Evolutionary conservation across 495 filamentous ascomycete genomes (phyloP), one percentile per base, ranked within the genome.

Genomic region (Evernia prunastri): DNA sequence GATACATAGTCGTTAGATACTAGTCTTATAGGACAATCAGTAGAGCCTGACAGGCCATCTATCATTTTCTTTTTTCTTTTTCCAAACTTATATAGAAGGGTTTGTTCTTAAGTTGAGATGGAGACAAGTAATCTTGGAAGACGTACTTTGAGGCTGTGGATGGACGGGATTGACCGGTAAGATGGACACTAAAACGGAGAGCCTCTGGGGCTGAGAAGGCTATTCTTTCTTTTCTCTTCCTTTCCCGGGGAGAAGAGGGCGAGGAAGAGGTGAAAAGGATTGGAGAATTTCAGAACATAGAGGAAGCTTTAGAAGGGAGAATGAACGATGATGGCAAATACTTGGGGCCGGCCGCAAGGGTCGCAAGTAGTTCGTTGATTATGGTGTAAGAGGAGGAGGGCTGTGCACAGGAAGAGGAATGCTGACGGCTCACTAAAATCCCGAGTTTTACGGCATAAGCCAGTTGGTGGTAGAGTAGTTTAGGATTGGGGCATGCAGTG

Each of bases 141-240:
- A 54, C 51, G 51, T 54, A 54, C 51, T 54, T 54, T 54, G 51
- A 54, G 51, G 51, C 29, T 54, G 51, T 54, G 33, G 51, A 33
- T 17, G 49, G 51, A 54, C 51, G 51, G 51, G 51, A 54, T 35
- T 54, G 51, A 54, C 51, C 51, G 51, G 27, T 54, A 54, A 54
- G 29, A 54, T 33, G 29, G 51, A 54, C 51, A 54, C 51, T 54
- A 54, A 54, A 29, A 54, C 51, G 51, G 51, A 54, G 51, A 54
- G 51, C 51, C 51, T 54, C 51, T 54, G 51, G 51, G 51, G 51
- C 51, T 54, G 51, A 54, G 27, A 54, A 54, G 51, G 51, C 51
- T 54, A 54, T 54, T 54, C 51, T 33, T 54, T 54, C 25, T 54
- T 54, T 13, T 29, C 17, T 54, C 51, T 33, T 35, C 29, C 29